A percentile compares a stretch with the other conserved stretches of the same genome.
These are phyloP conservation scores for Zygosaccharomyces bailii DNA, from an alignment of 805 yeast species.

Conservation along the genomic window DNA sequence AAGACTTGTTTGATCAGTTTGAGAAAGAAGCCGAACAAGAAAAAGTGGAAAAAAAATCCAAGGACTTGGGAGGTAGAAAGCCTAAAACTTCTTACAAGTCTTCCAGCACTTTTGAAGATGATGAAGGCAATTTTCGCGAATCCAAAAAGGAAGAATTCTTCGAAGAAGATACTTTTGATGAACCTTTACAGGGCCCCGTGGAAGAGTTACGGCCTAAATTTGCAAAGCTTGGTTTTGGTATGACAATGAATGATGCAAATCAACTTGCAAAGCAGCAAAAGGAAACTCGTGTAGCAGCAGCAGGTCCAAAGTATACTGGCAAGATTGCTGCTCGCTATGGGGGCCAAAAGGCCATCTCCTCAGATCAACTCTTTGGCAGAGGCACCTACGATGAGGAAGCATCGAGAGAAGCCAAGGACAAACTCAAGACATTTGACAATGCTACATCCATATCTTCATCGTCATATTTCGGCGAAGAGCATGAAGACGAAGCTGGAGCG, in stretches of 20 bases:
- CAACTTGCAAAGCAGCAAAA: constrained; percentile 42
- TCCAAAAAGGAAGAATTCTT: constrained; percentile 14
- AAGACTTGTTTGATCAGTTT: constrained; percentile 51
- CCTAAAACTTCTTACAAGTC: constrained; percentile 15
- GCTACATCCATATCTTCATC: constrained; percentile 90
- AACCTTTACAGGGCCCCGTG: constrained; percentile 18
- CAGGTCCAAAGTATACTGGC: constrained; percentile 66
- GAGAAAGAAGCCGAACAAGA: constrained; percentile 81
- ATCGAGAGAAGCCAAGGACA: constrained; percentile 74
- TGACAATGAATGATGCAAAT: constrained; percentile 64
- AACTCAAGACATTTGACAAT: constrained; percentile 75
- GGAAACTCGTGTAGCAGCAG: constrained; percentile 40
- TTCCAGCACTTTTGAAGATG: constrained; percentile 11
- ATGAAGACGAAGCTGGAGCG: constrained; percentile 43
- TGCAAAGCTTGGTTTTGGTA: constrained; percentile 87
- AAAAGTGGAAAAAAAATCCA: constrained; percentile 52
- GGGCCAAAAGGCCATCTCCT: constrained; percentile 87
- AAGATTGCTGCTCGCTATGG: constrained; percentile 78
- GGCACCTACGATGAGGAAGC: constrained; percentile 75
- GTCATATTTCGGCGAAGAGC: constrained; percentile 86
- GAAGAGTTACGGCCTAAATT: constrained; percentile 55
- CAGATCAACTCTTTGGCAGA: constrained; percentile 91
- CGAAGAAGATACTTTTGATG: constrained; percentile 20
- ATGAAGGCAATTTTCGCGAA: constrained; percentile 7
- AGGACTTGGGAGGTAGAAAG: constrained; percentile 21